These are phyloP conservation scores for Abelmoschus esculentus DNA, from an alignment of 345 rosid species.

Conservation along the genomic window DNA sequence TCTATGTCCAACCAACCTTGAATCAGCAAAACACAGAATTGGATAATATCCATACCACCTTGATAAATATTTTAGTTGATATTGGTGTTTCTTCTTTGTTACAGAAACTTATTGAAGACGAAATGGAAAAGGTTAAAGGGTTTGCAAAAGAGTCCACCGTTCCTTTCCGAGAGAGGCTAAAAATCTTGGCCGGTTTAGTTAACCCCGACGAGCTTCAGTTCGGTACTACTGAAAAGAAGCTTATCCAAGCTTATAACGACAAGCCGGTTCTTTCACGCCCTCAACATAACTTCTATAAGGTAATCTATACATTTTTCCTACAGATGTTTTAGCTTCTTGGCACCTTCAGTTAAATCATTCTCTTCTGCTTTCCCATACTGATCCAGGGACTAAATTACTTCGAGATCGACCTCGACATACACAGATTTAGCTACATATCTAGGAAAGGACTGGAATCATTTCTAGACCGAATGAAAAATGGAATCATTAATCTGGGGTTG, in stretches of 20 bases:
- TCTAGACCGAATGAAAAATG: constrained; percentile 67
- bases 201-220: constrained; percentile 78
- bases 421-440: constrained; percentile 84
- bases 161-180: constrained; percentile 86
- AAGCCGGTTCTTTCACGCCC: neutral
- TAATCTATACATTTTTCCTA: neutral
- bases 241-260: too few relatives aligned
- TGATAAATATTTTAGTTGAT: too few relatives aligned
- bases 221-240: constrained; percentile 53
- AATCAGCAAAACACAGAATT: too few relatives aligned
- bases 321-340: neutral
- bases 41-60: too few relatives aligned
- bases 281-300: constrained; percentile 1
- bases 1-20: too few relatives aligned
- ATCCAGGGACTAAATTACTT: constrained; percentile 81
- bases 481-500: constrained; percentile 72
- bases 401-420: constrained; percentile 89
- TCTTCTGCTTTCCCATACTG: neutral
- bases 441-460: constrained; percentile 90
- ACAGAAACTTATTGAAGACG: constrained; percentile 7
- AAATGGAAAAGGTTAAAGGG: constrained; percentile 9
- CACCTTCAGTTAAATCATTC: too few relatives aligned
- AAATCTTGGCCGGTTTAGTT: constrained; percentile 66
- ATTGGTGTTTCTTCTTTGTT: neutral
- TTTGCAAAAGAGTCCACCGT: constrained; percentile 19